These are phyloP conservation scores for Penicillium turbatum DNA, from an alignment of 495 filamentous ascomycete genomes.

Conservation along the genomic window DNA sequence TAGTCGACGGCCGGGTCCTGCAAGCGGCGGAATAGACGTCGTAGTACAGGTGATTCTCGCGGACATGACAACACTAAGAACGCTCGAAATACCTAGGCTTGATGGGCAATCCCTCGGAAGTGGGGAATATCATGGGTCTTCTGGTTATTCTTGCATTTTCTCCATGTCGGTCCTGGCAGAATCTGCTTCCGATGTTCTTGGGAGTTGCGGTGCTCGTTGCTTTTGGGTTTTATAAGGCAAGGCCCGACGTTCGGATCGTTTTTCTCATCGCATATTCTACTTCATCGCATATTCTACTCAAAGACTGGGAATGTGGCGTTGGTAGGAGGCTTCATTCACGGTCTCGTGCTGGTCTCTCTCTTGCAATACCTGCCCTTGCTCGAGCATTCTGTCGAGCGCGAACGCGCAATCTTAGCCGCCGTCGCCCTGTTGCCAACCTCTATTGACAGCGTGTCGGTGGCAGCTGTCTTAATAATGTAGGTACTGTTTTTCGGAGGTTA, in stretches of 20 bases:
- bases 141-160: no score
- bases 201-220: constrained; percentile 7
- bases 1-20: constrained; percentile 31
- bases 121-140: constrained; percentile 21
- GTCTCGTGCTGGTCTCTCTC: not conserved
- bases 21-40: constrained; percentile 34
- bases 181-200: constrained; percentile 37
- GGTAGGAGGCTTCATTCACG: not conserved
- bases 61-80: constrained; percentile 40
- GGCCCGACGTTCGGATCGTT: not conserved
- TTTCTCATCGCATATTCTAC: not conserved
- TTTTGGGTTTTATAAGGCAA: not conserved
- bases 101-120: constrained; percentile 14
- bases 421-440: not conserved
- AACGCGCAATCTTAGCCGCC: not conserved
- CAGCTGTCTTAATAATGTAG: not conserved
- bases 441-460: not conserved
- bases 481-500: not conserved
- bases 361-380: not conserved
- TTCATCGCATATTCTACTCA: not conserved
- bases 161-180: constrained; percentile 40
- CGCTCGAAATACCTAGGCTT: constrained; percentile 32
- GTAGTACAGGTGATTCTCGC: constrained; percentile 33
- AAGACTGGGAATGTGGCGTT: not conserved
- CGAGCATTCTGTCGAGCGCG: not conserved